Evolutionary conservation across 2,329 filamentous ascomycete species (phyloP).

Genomic region (Iodosphaeria phyllophila): DNA sequence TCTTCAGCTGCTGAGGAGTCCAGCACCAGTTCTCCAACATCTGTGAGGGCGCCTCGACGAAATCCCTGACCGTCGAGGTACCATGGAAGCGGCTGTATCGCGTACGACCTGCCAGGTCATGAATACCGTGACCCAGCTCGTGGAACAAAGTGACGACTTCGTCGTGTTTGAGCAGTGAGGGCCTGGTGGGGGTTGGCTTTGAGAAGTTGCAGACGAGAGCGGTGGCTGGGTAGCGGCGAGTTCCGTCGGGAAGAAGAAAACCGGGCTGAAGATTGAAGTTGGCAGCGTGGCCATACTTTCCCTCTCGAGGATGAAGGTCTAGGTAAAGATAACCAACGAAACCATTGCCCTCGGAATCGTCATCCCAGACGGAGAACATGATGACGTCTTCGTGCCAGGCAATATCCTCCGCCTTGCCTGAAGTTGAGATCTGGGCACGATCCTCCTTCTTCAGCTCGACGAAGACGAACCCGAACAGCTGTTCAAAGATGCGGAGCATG

Average conservation of each 20-base stretch:
- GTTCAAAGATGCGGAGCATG: constrained; percentile 72
- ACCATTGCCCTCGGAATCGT: constrained; percentile 46
- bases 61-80: constrained; percentile 46
- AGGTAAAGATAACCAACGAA: constrained; percentile 75
- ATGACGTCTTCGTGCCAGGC: constrained; percentile 73
- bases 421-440: constrained; percentile 42
- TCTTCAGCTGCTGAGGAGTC: constrained; percentile 43
- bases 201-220: constrained; percentile 75
- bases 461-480: constrained; percentile 64
- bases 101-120: constrained; percentile 45
- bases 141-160: constrained; percentile 75
- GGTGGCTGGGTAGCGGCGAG: constrained; percentile 56
- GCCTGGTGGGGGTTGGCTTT: constrained; percentile 59
- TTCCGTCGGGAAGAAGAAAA: constrained; percentile 46
- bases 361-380: constrained; percentile 68
- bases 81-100: constrained; percentile 50
- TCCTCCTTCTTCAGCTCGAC: constrained; percentile 53
- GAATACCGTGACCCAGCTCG: constrained; percentile 53
- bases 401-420: constrained; percentile 51
- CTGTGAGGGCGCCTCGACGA: constrained; percentile 53
- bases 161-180: constrained; percentile 63
- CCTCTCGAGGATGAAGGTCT: constrained; percentile 60
- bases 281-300: constrained; percentile 72
- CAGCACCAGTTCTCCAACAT: constrained; percentile 67
- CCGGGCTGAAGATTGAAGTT: constrained; percentile 71